Base-by-base conservation (phyloP, 2,329 filamentous ascomycete genomes). In the Talaromyces rugulosus region DNA sequence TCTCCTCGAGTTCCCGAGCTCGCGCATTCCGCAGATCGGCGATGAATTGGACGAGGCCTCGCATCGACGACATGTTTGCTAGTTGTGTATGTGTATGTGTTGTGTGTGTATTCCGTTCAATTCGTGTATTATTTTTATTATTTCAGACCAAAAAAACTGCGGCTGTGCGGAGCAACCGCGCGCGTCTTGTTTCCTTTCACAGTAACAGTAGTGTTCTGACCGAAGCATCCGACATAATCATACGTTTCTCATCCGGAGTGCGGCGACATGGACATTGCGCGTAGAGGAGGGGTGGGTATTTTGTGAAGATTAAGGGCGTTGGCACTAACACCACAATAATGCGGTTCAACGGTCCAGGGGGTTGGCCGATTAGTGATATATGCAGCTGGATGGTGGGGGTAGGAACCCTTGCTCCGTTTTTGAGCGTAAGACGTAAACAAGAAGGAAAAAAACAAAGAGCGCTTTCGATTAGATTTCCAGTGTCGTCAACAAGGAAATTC, bases 1-100 rank as follows among this genome's bases (percentile, higher is more conserved):
- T 99, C 82, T 99, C 95, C 77, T 99, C 95, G 66, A 99, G 81
- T 76, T 99, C 95, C 65, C 96, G 87, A 54, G 96, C 95, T 76
- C 95, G 86, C 59, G 95, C 95, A 77, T 99, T 99, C 74, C 95
- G 85, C 71, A 99, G 78, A 76, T 99, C 95, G 65, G 95, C 95
- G 75, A 99, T 99, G 81, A 99, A 99, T 75, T 97, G 96, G 55
- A 99, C 95, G 69, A 99, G 83, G 31, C 95, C 94, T 77, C 78
- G 77, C 80, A 82, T 82, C 23, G 80, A 81, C 67, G 77, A 78
- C 77, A 78, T 78, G 56, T 47, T 71, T 67, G 54, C 4, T 23
- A 2, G 11, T 51, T 27, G n/a, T 28, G 27, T 27, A 53, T 23
- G 23, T 23, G 23, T 23, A 53, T 23, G 23, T 23, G 23, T 23